A percentile compares a stretch with the other conserved stretches of the same genome.
phyloP scores from a whole-genome alignment of 768 basidiomycete species.

The Stropharia rugosoannulata region DNA sequence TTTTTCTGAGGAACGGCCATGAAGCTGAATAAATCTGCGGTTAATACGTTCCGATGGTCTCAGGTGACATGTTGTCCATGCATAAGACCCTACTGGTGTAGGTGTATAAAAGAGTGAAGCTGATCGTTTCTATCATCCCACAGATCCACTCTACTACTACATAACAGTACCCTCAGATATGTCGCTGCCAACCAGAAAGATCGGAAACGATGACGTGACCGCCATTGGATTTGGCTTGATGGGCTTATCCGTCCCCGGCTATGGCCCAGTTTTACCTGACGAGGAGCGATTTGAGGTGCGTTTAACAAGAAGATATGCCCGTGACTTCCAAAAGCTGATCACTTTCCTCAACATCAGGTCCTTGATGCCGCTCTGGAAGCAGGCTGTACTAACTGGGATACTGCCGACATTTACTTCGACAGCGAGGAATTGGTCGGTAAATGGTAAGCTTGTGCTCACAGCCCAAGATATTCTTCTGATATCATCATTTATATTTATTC shows the following conservation, averaged over 20 bases:
- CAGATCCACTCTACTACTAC: no score
- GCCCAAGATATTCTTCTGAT: background rate
- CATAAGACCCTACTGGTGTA: no score
- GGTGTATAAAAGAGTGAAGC: no score
- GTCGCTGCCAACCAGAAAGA: slow-evolving; percentile 28
- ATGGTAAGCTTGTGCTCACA: slow-evolving; percentile 27
- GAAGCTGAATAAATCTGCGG: no score
- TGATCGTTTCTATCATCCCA: no score
- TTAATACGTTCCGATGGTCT: no score
- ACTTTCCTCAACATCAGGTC: slow-evolving; percentile 21
- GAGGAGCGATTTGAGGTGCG: slow-evolving; percentile 60
- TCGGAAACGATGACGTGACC: slow-evolving; percentile 45
- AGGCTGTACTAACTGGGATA: slow-evolving; percentile 50
- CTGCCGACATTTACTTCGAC: slow-evolving; percentile 45
- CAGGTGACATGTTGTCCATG: no score
- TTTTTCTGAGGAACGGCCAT: no score
- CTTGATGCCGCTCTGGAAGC: slow-evolving; percentile 40
- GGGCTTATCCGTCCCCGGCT: slow-evolving; percentile 49
- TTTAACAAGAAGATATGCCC: background rate
- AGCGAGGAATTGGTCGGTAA: slow-evolving; percentile 44
- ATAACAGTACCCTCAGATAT: background rate
- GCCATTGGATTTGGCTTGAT: slow-evolving; percentile 63
- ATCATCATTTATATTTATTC: background rate
- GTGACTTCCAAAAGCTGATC: background rate
- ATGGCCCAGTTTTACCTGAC: slow-evolving; percentile 42